These are phyloP conservation scores for Chlamydomonas reinhardtii DNA, from an alignment of 163 green algal species.

Conservation along the genomic window DNA sequence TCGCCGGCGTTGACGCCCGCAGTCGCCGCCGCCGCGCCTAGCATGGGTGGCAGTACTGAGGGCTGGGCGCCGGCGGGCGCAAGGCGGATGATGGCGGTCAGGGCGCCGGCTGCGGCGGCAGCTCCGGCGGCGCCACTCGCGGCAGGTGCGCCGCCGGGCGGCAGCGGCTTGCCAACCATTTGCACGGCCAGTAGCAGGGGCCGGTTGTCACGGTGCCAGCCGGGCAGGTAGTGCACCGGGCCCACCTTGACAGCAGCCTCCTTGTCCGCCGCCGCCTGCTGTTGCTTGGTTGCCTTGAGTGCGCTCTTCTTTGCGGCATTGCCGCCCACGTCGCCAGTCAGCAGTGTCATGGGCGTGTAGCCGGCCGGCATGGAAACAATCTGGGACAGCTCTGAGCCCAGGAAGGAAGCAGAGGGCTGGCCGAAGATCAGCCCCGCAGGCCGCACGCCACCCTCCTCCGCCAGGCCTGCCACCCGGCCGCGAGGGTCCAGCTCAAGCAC, in stretches of 20 bases:
- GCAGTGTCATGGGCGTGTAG: not conserved
- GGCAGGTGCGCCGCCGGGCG: too few species aligned
- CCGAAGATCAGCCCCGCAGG: not conserved
- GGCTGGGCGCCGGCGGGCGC: too few species aligned
- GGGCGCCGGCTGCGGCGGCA: too few species aligned
- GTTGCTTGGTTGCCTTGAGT: not conserved
- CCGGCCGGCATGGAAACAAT: not conserved
- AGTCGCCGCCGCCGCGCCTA: too few species aligned
- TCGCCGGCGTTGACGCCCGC: too few species aligned
- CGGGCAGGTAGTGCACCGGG: not conserved
- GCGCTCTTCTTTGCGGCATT: not conserved
- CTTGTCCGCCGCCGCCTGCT: not conserved
- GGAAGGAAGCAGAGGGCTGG: not conserved
- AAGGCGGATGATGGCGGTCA: not conserved
- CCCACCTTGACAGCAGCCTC: not conserved
- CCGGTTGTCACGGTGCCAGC: not conserved
- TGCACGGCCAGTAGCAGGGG: not conserved
- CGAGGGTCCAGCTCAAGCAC: not conserved
- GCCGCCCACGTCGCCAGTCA: not conserved
- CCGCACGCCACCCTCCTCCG: not conserved
- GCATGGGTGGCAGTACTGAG: too few species aligned
- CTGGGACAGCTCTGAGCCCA: not conserved
- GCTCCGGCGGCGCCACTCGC: too few species aligned
- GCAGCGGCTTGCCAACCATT: not conserved
- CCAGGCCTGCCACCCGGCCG: not conserved